Percentiles rank a stretch among this genome's conserved stretches.
Evolutionary conservation across 805 yeast genomes (phyloP).

Genomic region (Teunomyces kruisii): DNA sequence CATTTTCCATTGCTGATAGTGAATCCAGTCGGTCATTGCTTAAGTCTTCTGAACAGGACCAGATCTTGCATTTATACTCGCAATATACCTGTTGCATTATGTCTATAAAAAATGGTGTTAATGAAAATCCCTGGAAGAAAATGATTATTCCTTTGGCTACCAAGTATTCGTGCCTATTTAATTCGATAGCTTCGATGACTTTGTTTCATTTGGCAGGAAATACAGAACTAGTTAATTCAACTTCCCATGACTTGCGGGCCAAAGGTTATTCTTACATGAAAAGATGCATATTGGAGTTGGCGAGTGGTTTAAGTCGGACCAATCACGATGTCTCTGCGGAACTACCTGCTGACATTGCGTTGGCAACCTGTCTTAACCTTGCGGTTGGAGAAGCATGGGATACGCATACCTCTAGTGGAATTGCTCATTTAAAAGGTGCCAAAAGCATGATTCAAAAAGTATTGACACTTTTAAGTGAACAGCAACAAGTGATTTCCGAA

Average conservation of each 20-base stretch:
- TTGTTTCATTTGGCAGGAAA: constrained; percentile 52
- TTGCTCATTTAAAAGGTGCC: constrained; percentile 69
- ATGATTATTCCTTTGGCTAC: constrained; percentile 55
- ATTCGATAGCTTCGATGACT: constrained; percentile 67
- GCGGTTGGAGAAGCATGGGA: constrained; percentile 73
- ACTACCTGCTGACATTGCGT: constrained; percentile 63
- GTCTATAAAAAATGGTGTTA: constrained; percentile 63
- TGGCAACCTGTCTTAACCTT: constrained; percentile 61
- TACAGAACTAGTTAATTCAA: constrained; percentile 35
- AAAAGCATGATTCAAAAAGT: constrained; percentile 57
- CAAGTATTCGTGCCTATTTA: constrained; percentile 55
- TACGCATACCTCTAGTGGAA: constrained; percentile 63
- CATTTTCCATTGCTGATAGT: constrained; percentile 4
- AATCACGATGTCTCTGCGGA: constrained; percentile 15
- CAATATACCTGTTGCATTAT: constrained; percentile 45
- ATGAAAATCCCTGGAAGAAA: constrained; percentile 69
- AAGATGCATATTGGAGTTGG: constrained; percentile 56
- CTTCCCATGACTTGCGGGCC: constrained; percentile 43
- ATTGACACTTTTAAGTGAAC: constrained; percentile 26
- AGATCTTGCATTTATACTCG: constrained; percentile 33
- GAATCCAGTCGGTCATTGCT: constrained; percentile 15
- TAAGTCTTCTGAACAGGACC: constrained; percentile 34
- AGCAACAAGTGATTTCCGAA: constrained; percentile 15
- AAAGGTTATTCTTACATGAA: constrained; percentile 60
- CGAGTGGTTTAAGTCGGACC: constrained; percentile 47